These are phyloP conservation scores for Phlebiopsis gigantea DNA, from an alignment of 768 basidiomycete genomes.

Conservation along the genomic window DNA sequence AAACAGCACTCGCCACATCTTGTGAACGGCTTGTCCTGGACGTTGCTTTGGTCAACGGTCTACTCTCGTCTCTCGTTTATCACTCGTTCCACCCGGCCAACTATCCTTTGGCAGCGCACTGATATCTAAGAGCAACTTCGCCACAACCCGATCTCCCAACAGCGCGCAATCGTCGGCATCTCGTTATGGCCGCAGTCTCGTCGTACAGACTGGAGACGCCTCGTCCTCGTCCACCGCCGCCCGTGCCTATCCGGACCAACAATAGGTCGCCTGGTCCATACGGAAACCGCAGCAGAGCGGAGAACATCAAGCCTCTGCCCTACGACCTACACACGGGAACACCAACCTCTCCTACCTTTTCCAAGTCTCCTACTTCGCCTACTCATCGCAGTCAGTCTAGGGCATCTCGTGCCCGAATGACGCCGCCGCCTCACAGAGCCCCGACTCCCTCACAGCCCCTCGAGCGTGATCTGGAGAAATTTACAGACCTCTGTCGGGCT, in stretches of 20 bases:
- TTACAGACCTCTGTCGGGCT: conserved; percentile 70
- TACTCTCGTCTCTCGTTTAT: neutral
- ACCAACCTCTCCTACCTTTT: conserved; percentile 46
- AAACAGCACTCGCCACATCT: neutral
- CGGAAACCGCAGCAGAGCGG: conserved; percentile 31
- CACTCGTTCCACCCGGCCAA: conserved; percentile 8
- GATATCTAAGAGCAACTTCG: conserved; percentile 2
- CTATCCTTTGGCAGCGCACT: conserved; percentile 6
- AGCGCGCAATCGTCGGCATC: neutral
- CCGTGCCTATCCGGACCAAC: conserved; percentile 45
- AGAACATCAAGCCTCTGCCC: conserved; percentile 56
- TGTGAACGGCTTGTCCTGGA: neutral
- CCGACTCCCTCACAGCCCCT: conserved; percentile 67
- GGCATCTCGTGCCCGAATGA: conserved; percentile 44
- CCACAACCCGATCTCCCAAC: neutral
- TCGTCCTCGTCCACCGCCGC: conserved; percentile 58
- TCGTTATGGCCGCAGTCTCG: conserved; percentile 26
- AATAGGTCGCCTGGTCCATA: conserved; percentile 38
- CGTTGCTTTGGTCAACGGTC: conserved; percentile 12
- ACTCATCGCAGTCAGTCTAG: conserved; percentile 46
- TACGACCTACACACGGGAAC: conserved; percentile 67
- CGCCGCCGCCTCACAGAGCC: conserved; percentile 56
- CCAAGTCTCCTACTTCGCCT: conserved; percentile 56
- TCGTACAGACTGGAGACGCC: conserved; percentile 64
- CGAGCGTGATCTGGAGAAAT: conserved; percentile 67